A percentile compares a stretch with the other conserved stretches of the same genome.
These are phyloP conservation scores for Phoenix dactylifera DNA, from an alignment of 176 grass and related monocot genomes.

Conservation along the genomic window DNA sequence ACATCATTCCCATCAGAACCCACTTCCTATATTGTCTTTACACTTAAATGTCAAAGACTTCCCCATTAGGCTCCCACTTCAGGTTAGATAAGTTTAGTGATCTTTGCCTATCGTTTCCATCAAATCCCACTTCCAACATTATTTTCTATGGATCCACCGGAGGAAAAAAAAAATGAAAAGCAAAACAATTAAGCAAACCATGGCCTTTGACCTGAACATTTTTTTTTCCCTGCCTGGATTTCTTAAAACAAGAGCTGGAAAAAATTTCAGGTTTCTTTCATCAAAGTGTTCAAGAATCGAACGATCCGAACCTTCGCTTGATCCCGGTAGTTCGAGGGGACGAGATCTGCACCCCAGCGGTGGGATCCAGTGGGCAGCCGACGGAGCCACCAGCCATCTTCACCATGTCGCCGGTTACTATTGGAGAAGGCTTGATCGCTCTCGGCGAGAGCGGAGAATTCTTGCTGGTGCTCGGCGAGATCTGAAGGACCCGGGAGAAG, in stretches of 20 bases:
- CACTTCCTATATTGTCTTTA: constrained; percentile 8
- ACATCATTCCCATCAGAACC: constrained; percentile 9
- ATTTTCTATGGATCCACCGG: not conserved
- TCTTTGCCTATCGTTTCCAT: not conserved
- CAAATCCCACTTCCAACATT: not conserved
- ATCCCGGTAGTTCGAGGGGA: constrained; percentile 7
- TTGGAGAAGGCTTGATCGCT: constrained; percentile 6
- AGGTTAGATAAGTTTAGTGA: constrained; percentile 11
- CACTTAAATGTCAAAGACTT: constrained; percentile 16
- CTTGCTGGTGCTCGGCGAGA: constrained; percentile 1
- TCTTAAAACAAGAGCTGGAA: not conserved
- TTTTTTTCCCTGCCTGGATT: no score
- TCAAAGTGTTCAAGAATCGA: constrained; percentile 1
- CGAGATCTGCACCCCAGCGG: not conserved
- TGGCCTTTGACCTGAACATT: no score
- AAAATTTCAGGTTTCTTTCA: not conserved
- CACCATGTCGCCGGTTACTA: constrained; percentile 9
- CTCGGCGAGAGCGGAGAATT: no score
- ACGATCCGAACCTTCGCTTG: constrained; percentile 24
- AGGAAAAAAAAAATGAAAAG: not conserved
- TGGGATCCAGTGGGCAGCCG: not conserved
- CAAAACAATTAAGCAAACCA: not conserved
- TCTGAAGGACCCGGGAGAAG: constrained; percentile 17
- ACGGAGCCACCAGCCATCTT: constrained; percentile 1
- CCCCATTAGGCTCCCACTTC: constrained; percentile 25